A percentile compares a stretch with the other conserved stretches of the same genome.
Evolutionary conservation across 768 basidiomycete genomes (phyloP).

Genomic region (Pisolithus sp.): DNA sequence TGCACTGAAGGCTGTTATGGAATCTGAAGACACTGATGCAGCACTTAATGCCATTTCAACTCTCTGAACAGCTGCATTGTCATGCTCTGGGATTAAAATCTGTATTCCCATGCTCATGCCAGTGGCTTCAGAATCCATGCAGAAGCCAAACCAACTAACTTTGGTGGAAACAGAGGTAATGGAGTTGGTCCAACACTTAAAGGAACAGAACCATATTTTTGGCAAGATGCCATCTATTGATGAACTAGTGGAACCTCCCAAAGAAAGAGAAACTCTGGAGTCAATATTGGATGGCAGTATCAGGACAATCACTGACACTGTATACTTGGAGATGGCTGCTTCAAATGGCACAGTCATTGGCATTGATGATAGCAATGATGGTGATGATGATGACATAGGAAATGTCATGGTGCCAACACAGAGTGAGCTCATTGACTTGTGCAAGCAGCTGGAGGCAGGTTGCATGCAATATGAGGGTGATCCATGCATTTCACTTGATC

Average conservation of each 20-base stretch:
- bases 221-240: conserved; percentile 6
- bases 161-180: too few species aligned
- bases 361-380: background rate
- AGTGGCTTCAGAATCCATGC: background rate
- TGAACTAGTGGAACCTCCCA: conserved; percentile 10
- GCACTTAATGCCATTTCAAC: background rate
- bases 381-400: background rate
- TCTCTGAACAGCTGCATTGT: background rate
- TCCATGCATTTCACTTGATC: background rate
- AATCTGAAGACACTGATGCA: conserved; percentile 2
- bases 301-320: background rate
- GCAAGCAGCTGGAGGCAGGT: conserved; percentile 1
- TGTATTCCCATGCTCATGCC: background rate
- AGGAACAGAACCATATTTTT: conserved; percentile 9
- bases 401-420: background rate
- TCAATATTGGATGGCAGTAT: background rate
- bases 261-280: conserved; percentile 7
- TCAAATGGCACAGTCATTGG: conserved; percentile 2
- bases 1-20: conserved; percentile 6
- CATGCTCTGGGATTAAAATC: background rate
- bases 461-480: conserved; percentile 2
- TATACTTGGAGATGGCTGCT: background rate
- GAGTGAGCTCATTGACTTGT: background rate
- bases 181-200: conserved; percentile 1
- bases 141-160: background rate